These are phyloP conservation scores for Nasturtium officinale DNA, from an alignment of 345 rosid species.

Conservation along the genomic window DNA sequence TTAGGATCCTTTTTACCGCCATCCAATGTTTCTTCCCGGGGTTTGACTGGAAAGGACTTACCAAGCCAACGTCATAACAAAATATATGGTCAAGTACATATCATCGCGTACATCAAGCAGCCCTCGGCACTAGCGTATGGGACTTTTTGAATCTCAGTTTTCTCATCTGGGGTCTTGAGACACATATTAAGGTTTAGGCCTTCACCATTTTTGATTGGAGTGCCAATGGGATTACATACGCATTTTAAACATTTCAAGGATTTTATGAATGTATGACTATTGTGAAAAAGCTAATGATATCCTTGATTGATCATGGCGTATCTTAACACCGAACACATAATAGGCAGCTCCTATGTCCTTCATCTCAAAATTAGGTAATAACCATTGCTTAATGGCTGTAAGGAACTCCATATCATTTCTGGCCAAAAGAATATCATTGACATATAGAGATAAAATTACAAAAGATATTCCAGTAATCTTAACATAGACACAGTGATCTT, in stretches of 20 bases:
- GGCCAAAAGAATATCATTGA: background rate
- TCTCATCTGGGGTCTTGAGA: background rate
- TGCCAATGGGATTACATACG: background rate
- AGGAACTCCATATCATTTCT: background rate
- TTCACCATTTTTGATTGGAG: background rate
- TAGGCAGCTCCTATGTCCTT: background rate
- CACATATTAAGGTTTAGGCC: background rate
- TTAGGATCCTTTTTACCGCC: too few species aligned
- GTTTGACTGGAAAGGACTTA: too few species aligned
- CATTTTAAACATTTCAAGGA: background rate
- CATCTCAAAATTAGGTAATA: background rate
- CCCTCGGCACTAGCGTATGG: too few species aligned
- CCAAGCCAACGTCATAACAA: too few species aligned
- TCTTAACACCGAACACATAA: background rate
- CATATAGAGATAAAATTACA: too few species aligned
- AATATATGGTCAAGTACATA: too few species aligned
- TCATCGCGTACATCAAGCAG: too few species aligned
- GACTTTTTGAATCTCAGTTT: too few species aligned
- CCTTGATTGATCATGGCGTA: background rate
- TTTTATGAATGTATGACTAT: background rate
- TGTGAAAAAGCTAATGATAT: background rate
- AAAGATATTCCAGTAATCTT: background rate
- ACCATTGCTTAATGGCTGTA: background rate
- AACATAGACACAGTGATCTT: slow-evolving; percentile 9
- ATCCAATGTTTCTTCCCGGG: too few species aligned